These are phyloP conservation scores for Fusarium vanettenii DNA, from an alignment of 2,329 filamentous ascomycete species.

Conservation along the genomic window DNA sequence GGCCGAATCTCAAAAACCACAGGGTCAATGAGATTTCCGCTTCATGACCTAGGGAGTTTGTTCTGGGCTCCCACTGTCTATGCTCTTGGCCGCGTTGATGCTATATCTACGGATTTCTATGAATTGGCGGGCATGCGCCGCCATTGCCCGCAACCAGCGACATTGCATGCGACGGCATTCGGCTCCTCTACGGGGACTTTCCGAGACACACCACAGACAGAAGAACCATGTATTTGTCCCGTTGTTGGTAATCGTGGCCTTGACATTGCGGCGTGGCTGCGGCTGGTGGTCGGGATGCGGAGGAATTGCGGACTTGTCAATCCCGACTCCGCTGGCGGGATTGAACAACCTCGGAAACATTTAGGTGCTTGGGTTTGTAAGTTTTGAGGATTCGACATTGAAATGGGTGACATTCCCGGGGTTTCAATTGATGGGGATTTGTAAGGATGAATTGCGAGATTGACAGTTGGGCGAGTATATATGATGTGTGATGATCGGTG, in stretches of 20 bases:
- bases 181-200: slow-evolving; percentile 3
- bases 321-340: background rate
- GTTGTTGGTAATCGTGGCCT: background rate
- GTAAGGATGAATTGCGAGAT: background rate
- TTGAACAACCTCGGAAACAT: background rate
- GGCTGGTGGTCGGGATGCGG: background rate
- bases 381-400: background rate
- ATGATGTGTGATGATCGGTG: background rate
- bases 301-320: background rate
- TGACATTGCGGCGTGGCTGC: background rate
- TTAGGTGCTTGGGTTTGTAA: background rate
- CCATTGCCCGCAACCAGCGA: background rate
- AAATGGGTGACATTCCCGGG: background rate
- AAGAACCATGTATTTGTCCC: background rate
- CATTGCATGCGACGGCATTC: background rate
- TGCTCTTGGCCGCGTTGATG: background rate
- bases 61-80: too few relatives aligned
- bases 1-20: too few relatives aligned
- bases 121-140: background rate
- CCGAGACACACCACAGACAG: background rate
- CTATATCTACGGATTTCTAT: background rate
- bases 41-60: too few relatives aligned
- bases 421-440: background rate
- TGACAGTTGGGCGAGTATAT: background rate
- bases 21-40: too few relatives aligned